These are phyloP conservation scores for Phytophthora palmivora DNA, from an alignment of 352 stramenopile genomes.

Conservation along the genomic window DNA sequence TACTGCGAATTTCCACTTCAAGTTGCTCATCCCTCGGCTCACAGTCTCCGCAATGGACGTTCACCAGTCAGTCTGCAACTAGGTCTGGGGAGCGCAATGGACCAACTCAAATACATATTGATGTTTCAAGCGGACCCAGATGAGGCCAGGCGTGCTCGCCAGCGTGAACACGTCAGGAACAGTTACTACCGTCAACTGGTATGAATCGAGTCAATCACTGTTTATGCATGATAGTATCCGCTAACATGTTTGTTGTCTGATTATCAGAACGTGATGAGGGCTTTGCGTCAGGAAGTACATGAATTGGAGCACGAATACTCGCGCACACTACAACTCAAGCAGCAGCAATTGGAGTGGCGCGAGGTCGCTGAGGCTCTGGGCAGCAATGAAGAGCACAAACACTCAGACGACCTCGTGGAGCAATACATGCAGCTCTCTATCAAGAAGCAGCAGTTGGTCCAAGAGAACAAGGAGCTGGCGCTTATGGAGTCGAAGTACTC, in stretches of 20 bases:
- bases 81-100: conserved; percentile 13
- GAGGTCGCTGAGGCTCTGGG: too few species aligned
- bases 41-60: conserved; percentile 17
- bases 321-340: too few species aligned
- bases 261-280: conserved; percentile 42
- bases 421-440: too few species aligned
- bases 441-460: too few species aligned
- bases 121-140: too few species aligned
- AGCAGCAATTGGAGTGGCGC: too few species aligned
- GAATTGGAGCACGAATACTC: too few species aligned
- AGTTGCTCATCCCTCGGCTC: conserved; percentile 17
- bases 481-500: too few species aligned
- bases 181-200: conserved; percentile 55
- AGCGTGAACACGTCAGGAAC: conserved; percentile 67
- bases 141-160: conserved; percentile 47
- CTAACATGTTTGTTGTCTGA: conserved; percentile 16
- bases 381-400: too few species aligned
- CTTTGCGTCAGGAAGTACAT: conserved; percentile 50
- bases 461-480: too few species aligned
- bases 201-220: background rate
- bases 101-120: too few species aligned
- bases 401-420: too few species aligned
- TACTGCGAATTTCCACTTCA: conserved; percentile 30
- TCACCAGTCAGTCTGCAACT: conserved; percentile 19
- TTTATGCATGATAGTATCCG: background rate